Conservation (phyloP, 2,329 filamentous ascomycete species). For the Teratosphaeria destructans region DNA sequence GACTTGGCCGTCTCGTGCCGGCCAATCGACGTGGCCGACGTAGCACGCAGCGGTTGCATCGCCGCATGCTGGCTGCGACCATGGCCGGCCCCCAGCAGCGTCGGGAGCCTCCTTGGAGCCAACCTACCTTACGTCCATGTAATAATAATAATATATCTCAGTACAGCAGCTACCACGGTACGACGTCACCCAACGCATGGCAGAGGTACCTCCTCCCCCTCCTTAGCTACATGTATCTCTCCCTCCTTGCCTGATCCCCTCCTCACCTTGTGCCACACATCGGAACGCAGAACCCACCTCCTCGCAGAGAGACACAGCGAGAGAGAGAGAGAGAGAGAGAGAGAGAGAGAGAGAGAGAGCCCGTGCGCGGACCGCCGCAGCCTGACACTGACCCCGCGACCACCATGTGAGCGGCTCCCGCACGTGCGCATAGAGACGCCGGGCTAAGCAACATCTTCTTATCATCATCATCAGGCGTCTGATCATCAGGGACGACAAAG, state of each 20-base stretch:
- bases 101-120: not conserved
- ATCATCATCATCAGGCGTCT: conserved; percentile 52
- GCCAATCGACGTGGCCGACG: not conserved
- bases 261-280: not conserved
- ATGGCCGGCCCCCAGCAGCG: not conserved
- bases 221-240: too few relatives aligned
- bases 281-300: not conserved
- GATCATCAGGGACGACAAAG: conserved; percentile 66
- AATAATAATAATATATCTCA: too few relatives aligned
- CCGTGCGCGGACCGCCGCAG: not conserved
- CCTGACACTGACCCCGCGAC: not conserved
- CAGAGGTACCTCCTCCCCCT: not conserved
- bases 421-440: not conserved
- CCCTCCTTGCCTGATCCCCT: not conserved
- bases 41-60: not conserved
- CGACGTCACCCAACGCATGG: not conserved
- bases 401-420: not conserved
- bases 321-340: too few relatives aligned
- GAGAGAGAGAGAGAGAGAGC: not conserved
- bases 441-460: not conserved
- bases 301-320: not conserved
- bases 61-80: not conserved
- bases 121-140: too few relatives aligned
- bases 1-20: not conserved
- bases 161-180: not conserved